Evolutionary conservation across 345 rosid genomes (phyloP).

Genomic region (Citrus reticulata): DNA sequence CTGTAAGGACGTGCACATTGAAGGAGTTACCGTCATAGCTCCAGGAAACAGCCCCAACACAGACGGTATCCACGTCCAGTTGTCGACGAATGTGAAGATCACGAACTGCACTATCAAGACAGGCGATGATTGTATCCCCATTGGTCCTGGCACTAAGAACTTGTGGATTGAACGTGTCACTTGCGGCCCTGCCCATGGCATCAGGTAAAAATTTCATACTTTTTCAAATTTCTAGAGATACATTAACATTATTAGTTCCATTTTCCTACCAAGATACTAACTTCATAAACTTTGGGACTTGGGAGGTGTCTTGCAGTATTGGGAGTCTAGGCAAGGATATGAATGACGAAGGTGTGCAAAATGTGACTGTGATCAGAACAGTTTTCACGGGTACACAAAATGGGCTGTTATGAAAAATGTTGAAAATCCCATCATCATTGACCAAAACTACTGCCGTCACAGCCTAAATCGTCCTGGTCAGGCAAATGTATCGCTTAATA

Average conservation of each 20-base stretch:
- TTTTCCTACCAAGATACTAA: no score
- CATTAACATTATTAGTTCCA: background rate
- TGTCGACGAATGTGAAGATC: conserved; percentile 17
- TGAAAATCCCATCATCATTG: conserved; percentile 35
- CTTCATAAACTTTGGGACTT: background rate
- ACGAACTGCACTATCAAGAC: conserved; percentile 11
- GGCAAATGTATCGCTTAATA: background rate
- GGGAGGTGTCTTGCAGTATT: conserved; percentile 24
- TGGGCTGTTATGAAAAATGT: conserved; percentile 44
- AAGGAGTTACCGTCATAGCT: conserved; percentile 12
- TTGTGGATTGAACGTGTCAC: conserved; percentile 20
- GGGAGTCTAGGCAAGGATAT: conserved; percentile 27
- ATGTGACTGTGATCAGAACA: conserved; percentile 39
- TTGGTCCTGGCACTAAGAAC: conserved; percentile 26
- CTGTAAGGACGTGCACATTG: conserved; percentile 15
- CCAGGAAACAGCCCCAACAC: conserved; percentile 24
- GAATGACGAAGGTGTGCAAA: conserved; percentile 52
- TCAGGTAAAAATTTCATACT: no score
- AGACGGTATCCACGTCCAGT: conserved; percentile 25
- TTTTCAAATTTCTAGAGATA: background rate
- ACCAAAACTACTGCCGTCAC: background rate
- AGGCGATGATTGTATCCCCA: conserved; percentile 29
- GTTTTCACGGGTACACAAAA: conserved; percentile 38
- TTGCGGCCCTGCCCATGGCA: conserved; percentile 34
- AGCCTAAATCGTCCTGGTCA: background rate